These are phyloP conservation scores for Coniella lustricola DNA, from an alignment of 2,329 filamentous ascomycete species.

Conservation along the genomic window DNA sequence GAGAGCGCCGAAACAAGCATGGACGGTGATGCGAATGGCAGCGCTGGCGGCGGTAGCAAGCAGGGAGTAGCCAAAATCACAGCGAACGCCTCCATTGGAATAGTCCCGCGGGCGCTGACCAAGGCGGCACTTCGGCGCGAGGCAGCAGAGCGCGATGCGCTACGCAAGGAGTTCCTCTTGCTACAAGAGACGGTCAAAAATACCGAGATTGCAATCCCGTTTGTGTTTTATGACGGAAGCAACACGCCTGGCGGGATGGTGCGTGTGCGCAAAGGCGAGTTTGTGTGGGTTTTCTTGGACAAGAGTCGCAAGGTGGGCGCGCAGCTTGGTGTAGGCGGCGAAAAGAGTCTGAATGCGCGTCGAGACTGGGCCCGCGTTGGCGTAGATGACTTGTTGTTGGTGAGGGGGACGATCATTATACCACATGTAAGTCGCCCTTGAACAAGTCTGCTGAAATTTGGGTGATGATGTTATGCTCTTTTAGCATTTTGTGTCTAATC, in stretches of 20 bases:
- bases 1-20: not conserved
- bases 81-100: conserved; percentile 52
- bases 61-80: conserved; percentile 43
- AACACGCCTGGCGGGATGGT: conserved; percentile 80
- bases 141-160: conserved; percentile 62
- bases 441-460: not conserved
- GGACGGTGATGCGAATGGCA: not conserved
- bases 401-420: conserved; percentile 83
- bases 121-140: conserved; percentile 61
- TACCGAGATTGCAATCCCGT: conserved; percentile 84
- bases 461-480: not conserved
- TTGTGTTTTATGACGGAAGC: conserved; percentile 94
- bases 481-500: conserved; percentile 19
- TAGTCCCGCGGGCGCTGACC: conserved; percentile 68
- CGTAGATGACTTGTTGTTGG: conserved; percentile 92
- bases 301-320: conserved; percentile 86
- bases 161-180: conserved; percentile 72
- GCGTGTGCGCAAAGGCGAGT: conserved; percentile 87
- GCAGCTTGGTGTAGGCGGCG: conserved; percentile 66
- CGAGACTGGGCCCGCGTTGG: conserved; percentile 89
- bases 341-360: conserved; percentile 55
- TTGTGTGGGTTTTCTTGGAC: conserved; percentile 88
- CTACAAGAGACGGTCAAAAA: conserved; percentile 83
- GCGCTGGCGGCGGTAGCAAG: conserved; percentile 20
- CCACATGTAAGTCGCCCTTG: conserved; percentile 66